phyloP scores from a whole-genome alignment of 768 basidiomycete genomes.

The Lactifluus piperatus region DNA sequence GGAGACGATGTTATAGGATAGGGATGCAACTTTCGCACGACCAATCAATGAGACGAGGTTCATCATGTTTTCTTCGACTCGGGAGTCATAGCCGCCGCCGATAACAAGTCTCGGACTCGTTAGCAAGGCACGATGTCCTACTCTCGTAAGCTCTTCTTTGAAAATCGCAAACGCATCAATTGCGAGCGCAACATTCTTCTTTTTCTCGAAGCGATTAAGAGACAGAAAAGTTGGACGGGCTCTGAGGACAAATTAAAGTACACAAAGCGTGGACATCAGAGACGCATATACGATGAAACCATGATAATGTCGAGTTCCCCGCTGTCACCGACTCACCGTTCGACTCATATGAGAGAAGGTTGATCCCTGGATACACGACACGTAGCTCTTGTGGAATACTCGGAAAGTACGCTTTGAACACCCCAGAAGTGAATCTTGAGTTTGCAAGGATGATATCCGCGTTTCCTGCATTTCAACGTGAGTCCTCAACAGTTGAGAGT shows the following conservation, averaged over 20 bases:
- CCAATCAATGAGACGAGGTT: constrained; percentile 57
- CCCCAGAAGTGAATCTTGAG: constrained; percentile 78
- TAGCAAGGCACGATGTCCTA: constrained; percentile 17
- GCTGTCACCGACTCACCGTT: constrained; percentile 31
- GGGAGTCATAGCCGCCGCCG: constrained; percentile 89
- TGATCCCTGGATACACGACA: constrained; percentile 96
- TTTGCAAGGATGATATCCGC: constrained; percentile 90
- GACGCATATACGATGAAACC: constrained; percentile 46
- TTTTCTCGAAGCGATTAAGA: constrained; percentile 90
- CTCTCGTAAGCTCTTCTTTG: constrained; percentile 24
- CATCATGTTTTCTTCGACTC: constrained; percentile 73
- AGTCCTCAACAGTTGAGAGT: background rate
- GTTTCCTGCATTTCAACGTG: constrained; percentile 44
- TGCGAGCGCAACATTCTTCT: constrained; percentile 86
- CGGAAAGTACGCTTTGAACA: constrained; percentile 70
- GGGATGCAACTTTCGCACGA: constrained; percentile 41
- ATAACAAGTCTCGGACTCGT: constrained; percentile 59
- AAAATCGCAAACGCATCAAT: constrained; percentile 66
- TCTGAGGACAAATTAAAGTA: constrained; percentile 27
- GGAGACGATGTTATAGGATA: constrained; percentile 54
- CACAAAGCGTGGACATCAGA: background rate
- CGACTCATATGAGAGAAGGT: constrained; percentile 59
- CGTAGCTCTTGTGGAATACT: constrained; percentile 52
- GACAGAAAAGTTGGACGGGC: constrained; percentile 71
- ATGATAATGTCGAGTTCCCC: constrained; percentile 43